Base-by-base conservation (phyloP, 208 protist species). In the Trypanosoma lewisi region DNA sequence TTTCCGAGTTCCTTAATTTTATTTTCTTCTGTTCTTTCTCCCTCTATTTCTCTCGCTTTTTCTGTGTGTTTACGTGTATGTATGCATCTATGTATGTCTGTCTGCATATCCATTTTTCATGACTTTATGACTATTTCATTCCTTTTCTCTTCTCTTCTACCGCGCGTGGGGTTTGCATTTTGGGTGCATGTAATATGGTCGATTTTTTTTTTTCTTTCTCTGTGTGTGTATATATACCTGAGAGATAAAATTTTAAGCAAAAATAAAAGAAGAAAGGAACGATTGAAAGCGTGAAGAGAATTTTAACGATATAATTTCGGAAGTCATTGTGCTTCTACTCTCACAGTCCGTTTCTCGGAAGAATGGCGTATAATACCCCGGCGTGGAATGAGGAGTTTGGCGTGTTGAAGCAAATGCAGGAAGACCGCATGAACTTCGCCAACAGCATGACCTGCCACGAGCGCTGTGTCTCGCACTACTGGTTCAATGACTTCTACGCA, bases 341-440 rank as follows among this genome's bases (percentile, higher is more conserved):
- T n/a, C 7, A 41, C 14, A 41, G 14, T 16, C 36, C 36, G 48
- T 12, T 44, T 42, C 31, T 57, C 4, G 25, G 21, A 23, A 11
- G 16, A 36, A 72, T 72, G 67, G 39, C 39, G 11, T 80, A 78
- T 19, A 45, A 37, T 23, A 80, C 75, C 50, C 77, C 70, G 53
- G 74, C 74, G 11, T 89, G 81, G 65, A 80, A 82, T 53, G 82
- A 96, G 63, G 87, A 96, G 66, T 92, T 88, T 54, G 90, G 88
- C 33, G 60, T 91, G 2, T 67, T 94, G 55, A 82, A 94, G 56
- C 63, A 77, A 45, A 92, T 96, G 44, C 90, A 96, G 37, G 90
- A 96, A 59, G 83, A 94, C 47, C 86, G 90, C 57, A 96, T 96
- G 85, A 77, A 83, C 30, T 89, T 78, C 59, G 47, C 63, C 50